phyloP scores from a whole-genome alignment of 2,329 filamentous ascomycete species.

The Whalleya microplaca region DNA sequence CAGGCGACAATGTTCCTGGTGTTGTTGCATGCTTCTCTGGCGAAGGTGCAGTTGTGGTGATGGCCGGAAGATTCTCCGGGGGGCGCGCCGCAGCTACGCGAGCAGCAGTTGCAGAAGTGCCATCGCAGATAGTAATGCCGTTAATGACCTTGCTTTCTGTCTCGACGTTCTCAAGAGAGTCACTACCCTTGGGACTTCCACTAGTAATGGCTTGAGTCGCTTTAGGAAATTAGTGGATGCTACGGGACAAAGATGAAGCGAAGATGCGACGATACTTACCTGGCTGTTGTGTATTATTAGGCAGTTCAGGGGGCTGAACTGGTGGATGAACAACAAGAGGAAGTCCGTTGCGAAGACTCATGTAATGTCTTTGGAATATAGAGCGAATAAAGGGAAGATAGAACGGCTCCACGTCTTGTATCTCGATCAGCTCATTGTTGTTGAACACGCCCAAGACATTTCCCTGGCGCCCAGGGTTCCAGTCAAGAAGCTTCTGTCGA shows the following conservation, averaged over 20 bases:
- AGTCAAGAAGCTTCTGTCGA: constrained; percentile 23
- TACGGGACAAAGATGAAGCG: neutral
- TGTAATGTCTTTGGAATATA: constrained; percentile 17
- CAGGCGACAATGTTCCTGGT: too few species aligned
- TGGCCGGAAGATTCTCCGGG: neutral
- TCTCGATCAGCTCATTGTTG: constrained; percentile 11
- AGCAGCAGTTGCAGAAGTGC: constrained; percentile 6
- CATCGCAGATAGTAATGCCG: constrained; percentile 19
- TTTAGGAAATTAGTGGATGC: constrained; percentile 4
- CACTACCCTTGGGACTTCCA: constrained; percentile 2
- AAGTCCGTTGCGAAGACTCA: constrained; percentile 11
- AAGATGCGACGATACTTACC: constrained; percentile 4
- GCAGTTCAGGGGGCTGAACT: neutral
- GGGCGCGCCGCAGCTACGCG: neutral
- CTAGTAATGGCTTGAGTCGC: neutral
- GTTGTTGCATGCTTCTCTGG: too few species aligned
- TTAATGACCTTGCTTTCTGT: constrained; percentile 18
- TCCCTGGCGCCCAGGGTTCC: constrained; percentile 10
- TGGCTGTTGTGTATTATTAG: neutral
- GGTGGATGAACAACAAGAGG: neutral
- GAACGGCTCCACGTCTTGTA: constrained; percentile 17
- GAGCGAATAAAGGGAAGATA: constrained; percentile 19
- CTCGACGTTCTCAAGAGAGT: constrained; percentile 9
- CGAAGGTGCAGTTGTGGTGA: neutral
- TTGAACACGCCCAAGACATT: constrained; percentile 27